Conservation (phyloP, 139 green algal species). For the Chlorella sp. region DNA sequence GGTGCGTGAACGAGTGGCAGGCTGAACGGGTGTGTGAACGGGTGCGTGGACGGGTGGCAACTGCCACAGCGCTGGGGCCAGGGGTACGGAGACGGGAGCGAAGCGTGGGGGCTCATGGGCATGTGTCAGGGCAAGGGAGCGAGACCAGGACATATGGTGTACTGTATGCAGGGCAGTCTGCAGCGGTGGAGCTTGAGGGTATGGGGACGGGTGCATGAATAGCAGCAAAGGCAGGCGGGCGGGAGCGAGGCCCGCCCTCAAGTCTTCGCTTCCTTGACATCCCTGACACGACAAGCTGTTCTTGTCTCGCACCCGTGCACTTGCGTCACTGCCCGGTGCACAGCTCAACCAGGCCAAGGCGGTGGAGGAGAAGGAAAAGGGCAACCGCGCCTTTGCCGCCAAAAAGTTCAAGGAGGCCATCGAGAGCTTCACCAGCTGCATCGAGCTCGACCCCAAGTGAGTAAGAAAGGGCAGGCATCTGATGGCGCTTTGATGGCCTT, state of each 20-base stretch:
- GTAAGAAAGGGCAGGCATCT: too few species aligned
- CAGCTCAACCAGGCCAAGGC: conserved; percentile 41
- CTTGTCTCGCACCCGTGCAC: too few species aligned
- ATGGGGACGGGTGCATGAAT: too few species aligned
- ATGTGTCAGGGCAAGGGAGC: not conserved
- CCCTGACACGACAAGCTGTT: too few species aligned
- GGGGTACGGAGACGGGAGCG: not conserved
- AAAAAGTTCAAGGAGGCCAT: conserved; percentile 55
- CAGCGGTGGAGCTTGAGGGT: too few species aligned
- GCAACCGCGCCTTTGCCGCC: conserved; percentile 59
- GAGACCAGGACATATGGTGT: not conserved
- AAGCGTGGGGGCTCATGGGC: not conserved
- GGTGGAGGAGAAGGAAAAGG: conserved; percentile 55
- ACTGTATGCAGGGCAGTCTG: not conserved
- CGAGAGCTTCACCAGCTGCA: conserved; percentile 60
- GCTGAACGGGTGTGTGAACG: not conserved
- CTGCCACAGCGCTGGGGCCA: too few species aligned
- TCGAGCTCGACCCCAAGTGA: conserved; percentile 57
- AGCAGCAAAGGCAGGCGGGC: too few species aligned
- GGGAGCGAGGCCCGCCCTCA: too few species aligned
- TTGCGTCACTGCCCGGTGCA: not conserved
- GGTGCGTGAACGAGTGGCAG: conserved; percentile 4
- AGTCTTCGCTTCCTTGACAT: too few species aligned
- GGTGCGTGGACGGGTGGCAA: not conserved
- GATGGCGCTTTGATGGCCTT: too few species aligned